Percentiles rank a stretch among this genome's conserved stretches.
These are phyloP conservation scores for Rhododendron ovatum DNA, from an alignment of 148 eudicot genomes.

Conservation along the genomic window DNA sequence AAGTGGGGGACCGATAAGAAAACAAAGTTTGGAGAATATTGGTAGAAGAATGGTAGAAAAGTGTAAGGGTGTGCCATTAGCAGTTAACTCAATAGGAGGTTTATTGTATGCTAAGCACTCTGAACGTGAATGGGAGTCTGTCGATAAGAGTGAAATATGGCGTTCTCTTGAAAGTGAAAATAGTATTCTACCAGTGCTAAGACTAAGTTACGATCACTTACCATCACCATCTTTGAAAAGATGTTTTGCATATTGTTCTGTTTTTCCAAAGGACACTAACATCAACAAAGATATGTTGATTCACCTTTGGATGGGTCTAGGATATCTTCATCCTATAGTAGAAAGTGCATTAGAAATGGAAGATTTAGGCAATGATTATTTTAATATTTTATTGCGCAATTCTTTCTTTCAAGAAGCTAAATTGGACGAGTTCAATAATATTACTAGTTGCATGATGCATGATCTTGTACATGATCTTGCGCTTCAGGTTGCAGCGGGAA, in stretches of 20 bases:
- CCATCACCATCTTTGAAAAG: neutral
- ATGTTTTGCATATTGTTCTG: neutral
- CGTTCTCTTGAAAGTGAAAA: neutral
- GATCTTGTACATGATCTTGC: too few species aligned
- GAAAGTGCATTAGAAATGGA: too few species aligned
- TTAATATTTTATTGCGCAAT: too few species aligned
- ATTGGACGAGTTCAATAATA: too few species aligned
- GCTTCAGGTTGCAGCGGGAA: too few species aligned
- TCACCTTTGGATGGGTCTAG: neutral
- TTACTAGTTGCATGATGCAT: too few species aligned
- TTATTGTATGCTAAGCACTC: neutral
- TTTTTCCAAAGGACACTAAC: neutral
- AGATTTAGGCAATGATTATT: too few species aligned
- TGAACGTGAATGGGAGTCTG: neutral
- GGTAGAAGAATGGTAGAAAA: neutral
- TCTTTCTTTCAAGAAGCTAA: too few species aligned
- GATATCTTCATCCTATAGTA: neutral
- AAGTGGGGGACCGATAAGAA: neutral
- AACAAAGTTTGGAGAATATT: neutral
- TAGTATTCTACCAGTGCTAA: neutral
- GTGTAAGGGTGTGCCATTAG: neutral
- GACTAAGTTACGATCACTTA: neutral
- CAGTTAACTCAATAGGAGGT: neutral
- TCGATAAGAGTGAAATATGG: neutral
- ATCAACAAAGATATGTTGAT: neutral